Conservation (phyloP, 768 basidiomycete genomes). For the Epithele typhae region DNA sequence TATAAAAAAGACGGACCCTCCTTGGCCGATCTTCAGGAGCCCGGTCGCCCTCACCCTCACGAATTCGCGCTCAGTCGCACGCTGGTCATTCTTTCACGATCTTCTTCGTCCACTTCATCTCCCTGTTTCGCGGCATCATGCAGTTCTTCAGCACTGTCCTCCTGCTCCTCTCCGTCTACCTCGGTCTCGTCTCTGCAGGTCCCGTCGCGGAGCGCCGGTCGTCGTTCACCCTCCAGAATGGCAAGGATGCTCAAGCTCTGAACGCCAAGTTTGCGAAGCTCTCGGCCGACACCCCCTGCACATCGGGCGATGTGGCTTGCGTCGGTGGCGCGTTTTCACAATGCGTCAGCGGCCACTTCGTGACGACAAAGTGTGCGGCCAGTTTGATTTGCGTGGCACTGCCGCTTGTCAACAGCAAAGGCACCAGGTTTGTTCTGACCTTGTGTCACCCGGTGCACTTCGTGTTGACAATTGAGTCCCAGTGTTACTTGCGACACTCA, state of each 20-base stretch:
- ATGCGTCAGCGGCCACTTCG: slow-evolving; percentile 44
- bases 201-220: slow-evolving; percentile 12
- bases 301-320: slow-evolving; percentile 42
- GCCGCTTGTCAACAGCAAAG: slow-evolving; percentile 27
- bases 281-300: slow-evolving; percentile 42
- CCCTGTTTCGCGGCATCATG: slow-evolving; percentile 23
- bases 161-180: slow-evolving; percentile 17
- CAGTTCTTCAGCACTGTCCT: slow-evolving; percentile 36
- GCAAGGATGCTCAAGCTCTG: slow-evolving; percentile 5
- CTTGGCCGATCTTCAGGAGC: slow-evolving; percentile 16
- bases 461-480: background rate
- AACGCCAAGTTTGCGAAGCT: slow-evolving; percentile 43
- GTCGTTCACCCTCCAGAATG: slow-evolving; percentile 3
- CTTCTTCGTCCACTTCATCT: slow-evolving; percentile 5
- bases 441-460: too few relatives aligned
- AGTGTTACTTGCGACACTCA: slow-evolving; percentile 24
- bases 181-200: slow-evolving; percentile 22
- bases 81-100: slow-evolving; percentile 12
- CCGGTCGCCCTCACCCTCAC: slow-evolving; percentile 16
- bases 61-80: slow-evolving; percentile 10
- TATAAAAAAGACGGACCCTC: too few relatives aligned
- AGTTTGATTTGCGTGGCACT: slow-evolving; percentile 22
- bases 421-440: slow-evolving; percentile 22
- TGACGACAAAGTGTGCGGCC: slow-evolving; percentile 23
- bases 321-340: slow-evolving; percentile 46